Conservation (phyloP, 139 green algal genomes). For the Asterochloris sp. region DNA sequence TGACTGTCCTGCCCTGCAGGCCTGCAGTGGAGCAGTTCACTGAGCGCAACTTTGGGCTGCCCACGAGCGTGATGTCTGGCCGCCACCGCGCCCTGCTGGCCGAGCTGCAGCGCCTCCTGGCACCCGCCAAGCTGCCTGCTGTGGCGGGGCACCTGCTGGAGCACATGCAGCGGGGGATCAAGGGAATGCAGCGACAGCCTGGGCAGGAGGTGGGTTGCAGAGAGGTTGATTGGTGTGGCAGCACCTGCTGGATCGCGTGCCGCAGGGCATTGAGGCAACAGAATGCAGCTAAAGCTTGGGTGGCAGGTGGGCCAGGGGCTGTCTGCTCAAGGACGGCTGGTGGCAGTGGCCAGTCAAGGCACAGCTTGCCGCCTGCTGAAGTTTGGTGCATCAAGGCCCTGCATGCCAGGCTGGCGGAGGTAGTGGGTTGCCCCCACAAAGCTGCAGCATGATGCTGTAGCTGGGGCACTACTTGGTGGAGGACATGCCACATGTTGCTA, state of each 20-base stretch:
- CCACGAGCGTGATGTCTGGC: slow-evolving; percentile 48
- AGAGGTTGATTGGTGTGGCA: not conserved
- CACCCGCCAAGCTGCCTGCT: slow-evolving; percentile 27
- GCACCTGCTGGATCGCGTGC: not conserved
- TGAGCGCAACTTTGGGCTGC: slow-evolving; percentile 64
- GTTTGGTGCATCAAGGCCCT: not conserved
- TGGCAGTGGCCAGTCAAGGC: not conserved
- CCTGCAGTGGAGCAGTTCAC: slow-evolving; percentile 72
- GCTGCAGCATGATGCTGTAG: too few relatives aligned
- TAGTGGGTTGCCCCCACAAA: too few relatives aligned
- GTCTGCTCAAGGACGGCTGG: too few relatives aligned
- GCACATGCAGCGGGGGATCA: not conserved
- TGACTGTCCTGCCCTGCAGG: slow-evolving; percentile 21
- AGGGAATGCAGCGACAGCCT: not conserved
- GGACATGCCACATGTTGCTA: too few relatives aligned
- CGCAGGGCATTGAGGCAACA: not conserved
- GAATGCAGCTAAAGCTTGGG: not conserved
- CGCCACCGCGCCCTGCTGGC: slow-evolving; percentile 47
- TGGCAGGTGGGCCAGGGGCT: not conserved
- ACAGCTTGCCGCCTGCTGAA: not conserved
- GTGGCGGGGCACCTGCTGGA: not conserved
- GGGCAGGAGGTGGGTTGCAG: not conserved
- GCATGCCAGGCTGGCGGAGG: too few relatives aligned
- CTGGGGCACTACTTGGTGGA: too few relatives aligned
- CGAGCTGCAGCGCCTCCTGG: slow-evolving; percentile 31